Evolutionary conservation across 2,329 filamentous ascomycete genomes (phyloP).

Genomic region (Aspergillus amoenus): DNA sequence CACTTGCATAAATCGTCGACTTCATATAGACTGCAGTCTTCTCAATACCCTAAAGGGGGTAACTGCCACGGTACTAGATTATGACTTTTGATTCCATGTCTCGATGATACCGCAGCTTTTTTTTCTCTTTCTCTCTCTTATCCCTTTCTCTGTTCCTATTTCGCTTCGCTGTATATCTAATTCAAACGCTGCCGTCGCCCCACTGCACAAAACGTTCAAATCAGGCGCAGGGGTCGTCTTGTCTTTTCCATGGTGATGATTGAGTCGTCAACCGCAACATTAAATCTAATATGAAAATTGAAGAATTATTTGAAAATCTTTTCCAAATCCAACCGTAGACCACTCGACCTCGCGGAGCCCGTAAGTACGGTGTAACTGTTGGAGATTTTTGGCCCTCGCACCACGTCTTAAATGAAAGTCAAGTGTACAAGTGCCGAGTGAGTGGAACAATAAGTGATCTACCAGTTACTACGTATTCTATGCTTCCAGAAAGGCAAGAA

Average conservation of each 20-base stretch:
- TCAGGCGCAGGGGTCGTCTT: not conserved
- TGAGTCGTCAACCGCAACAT: not conserved
- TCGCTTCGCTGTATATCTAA: constrained; percentile 5
- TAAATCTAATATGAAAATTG: not conserved
- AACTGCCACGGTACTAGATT: constrained; percentile 19
- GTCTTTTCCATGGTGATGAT: not conserved
- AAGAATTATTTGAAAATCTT: not conserved
- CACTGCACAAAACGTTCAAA: not conserved
- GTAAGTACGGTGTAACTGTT: too few relatives aligned
- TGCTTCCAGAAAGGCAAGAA: too few relatives aligned
- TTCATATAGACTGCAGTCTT: constrained; percentile 16
- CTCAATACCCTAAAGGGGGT: constrained; percentile 8
- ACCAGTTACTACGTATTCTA: too few relatives aligned
- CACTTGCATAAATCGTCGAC: constrained; percentile 2
- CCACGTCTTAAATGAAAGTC: too few relatives aligned
- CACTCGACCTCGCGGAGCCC: too few relatives aligned
- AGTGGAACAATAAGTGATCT: too few relatives aligned
- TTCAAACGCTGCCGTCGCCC: not conserved
- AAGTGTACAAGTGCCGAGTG: too few relatives aligned
- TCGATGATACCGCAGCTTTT: constrained; percentile 13
- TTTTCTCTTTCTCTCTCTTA: not conserved
- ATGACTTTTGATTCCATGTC: constrained; percentile 17
- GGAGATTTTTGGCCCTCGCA: too few relatives aligned
- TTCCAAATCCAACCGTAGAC: too few relatives aligned
- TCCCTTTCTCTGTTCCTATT: not conserved